A percentile compares a stretch with the other conserved stretches of the same genome.
Evolutionary conservation across 108 stramenopile genomes (phyloP).

Genomic region (Pseudonitzschia multiseries): DNA sequence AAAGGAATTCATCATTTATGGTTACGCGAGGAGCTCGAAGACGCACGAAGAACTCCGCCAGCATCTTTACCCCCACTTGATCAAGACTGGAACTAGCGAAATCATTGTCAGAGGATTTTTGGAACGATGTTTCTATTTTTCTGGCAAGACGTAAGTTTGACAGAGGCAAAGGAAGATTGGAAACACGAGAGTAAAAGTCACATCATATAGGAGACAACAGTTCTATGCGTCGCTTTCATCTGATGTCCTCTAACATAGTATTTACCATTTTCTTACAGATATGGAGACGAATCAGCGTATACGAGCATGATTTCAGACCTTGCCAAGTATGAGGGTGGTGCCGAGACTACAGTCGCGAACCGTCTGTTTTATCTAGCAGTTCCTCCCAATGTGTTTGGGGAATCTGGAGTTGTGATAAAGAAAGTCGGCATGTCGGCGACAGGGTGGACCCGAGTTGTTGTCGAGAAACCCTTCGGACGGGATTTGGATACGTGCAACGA

Average conservation of each 20-base stretch:
- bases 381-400: slow-evolving; percentile 93
- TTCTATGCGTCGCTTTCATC: neutral
- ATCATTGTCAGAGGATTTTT: slow-evolving; percentile 76
- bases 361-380: slow-evolving; percentile 95
- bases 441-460: slow-evolving; percentile 83
- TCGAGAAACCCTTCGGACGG: slow-evolving; percentile 98
- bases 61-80: slow-evolving; percentile 71
- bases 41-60: slow-evolving; percentile 75
- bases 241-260: neutral
- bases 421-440: slow-evolving; percentile 47
- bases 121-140: slow-evolving; percentile 71
- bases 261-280: slow-evolving; percentile 18
- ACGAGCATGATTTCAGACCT: slow-evolving; percentile 43
- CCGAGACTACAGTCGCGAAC: slow-evolving; percentile 31
- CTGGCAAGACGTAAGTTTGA: slow-evolving; percentile 46
- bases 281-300: slow-evolving; percentile 84
- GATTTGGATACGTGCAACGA: slow-evolving; percentile 84
- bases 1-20: slow-evolving; percentile 68
- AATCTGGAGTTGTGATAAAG: slow-evolving; percentile 75
- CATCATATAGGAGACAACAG: neutral
- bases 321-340: slow-evolving; percentile 18
- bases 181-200: neutral
- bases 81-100: slow-evolving; percentile 31
- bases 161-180: neutral
- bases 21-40: slow-evolving; percentile 88